Conservation (phyloP, 1,139 yeast species). For the Suhomyces taliae region DNA sequence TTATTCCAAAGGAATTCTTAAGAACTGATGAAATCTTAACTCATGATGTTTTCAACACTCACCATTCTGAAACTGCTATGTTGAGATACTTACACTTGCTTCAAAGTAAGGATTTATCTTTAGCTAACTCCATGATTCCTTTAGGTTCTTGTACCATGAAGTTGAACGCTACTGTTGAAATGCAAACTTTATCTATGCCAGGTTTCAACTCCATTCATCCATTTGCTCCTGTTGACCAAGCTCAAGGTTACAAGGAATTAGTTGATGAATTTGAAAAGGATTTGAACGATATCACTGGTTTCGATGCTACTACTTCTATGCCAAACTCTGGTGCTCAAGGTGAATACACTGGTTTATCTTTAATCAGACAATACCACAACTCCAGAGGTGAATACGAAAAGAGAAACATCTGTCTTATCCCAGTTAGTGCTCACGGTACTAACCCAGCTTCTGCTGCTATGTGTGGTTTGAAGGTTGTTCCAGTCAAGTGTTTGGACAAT, state of each 20-base stretch:
- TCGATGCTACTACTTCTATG: conserved; percentile 86
- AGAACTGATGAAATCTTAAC: conserved; percentile 67
- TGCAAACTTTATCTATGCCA: conserved; percentile 94
- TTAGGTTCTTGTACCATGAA: conserved; percentile 98
- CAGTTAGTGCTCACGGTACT: conserved; percentile 97
- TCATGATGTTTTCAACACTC: conserved; percentile 78
- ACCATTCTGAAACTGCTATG: conserved; percentile 94
- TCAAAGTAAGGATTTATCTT: conserved; percentile 85
- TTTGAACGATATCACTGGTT: conserved; percentile 92
- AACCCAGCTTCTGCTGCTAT: conserved; percentile 98
- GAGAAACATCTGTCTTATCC: conserved; percentile 88
- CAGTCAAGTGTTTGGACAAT: conserved; percentile 80
- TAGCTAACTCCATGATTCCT: conserved; percentile 96
- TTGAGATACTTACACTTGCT: conserved; percentile 83
- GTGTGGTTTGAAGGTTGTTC: conserved; percentile 92
- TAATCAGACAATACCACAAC: conserved; percentile 76
- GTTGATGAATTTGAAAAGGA: conserved; percentile 78
- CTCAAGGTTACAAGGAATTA: conserved; percentile 76
- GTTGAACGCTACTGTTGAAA: conserved; percentile 89
- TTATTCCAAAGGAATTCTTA: conserved; percentile 51
- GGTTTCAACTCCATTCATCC: conserved; percentile 89
- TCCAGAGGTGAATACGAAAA: conserved; percentile 64
- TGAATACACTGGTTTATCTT: conserved; percentile 91
- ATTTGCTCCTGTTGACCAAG: conserved; percentile 86
- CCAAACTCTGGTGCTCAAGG: conserved; percentile 99